phyloP scores from a whole-genome alignment of 2,329 filamentous ascomycete genomes.

The Diplocarpon mali region DNA sequence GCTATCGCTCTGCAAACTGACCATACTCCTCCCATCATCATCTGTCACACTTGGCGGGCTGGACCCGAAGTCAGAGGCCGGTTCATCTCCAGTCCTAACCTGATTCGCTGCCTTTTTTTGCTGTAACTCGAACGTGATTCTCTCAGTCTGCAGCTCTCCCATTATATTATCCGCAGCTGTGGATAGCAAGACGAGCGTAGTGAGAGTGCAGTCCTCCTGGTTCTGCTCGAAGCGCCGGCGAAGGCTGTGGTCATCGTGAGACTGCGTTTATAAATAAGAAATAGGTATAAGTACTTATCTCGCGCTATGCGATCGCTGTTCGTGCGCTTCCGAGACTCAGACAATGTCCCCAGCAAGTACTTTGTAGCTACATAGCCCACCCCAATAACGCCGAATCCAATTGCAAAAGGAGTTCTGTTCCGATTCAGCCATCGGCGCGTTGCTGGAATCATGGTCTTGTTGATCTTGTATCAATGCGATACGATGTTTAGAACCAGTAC shows the following conservation, averaged over 20 bases:
- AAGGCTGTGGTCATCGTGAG: conserved; percentile 44
- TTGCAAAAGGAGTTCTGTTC: conserved; percentile 80
- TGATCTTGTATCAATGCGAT: not conserved
- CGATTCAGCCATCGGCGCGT: conserved; percentile 85
- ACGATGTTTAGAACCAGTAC: not conserved
- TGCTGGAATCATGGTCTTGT: conserved; percentile 47
- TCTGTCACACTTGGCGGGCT: conserved; percentile 57
- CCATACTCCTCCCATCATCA: conserved; percentile 70
- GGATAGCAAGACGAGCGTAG: conserved; percentile 87
- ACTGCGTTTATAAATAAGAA: not conserved
- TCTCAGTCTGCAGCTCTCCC: conserved; percentile 79
- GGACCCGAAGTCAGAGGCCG: conserved; percentile 32
- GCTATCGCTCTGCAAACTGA: conserved; percentile 67
- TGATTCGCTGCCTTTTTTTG: conserved; percentile 74
- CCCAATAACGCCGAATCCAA: conserved; percentile 79
- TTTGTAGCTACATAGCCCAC: conserved; percentile 86
- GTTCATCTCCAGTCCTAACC: conserved; percentile 43
- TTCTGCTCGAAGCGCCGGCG: conserved; percentile 97
- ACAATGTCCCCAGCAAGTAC: conserved; percentile 85
- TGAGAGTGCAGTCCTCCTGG: conserved; percentile 97
- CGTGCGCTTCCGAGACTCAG: conserved; percentile 91
- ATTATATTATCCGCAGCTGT: conserved; percentile 85
- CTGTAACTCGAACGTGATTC: conserved; percentile 87
- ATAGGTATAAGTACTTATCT: conserved; percentile 62
- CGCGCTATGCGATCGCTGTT: conserved; percentile 90